Percentiles rank a stretch among this genome's conserved stretches.
Conservation (phyloP, 2,329 filamentous ascomycete genomes). For the Endoconidiophora polonica region DNA sequence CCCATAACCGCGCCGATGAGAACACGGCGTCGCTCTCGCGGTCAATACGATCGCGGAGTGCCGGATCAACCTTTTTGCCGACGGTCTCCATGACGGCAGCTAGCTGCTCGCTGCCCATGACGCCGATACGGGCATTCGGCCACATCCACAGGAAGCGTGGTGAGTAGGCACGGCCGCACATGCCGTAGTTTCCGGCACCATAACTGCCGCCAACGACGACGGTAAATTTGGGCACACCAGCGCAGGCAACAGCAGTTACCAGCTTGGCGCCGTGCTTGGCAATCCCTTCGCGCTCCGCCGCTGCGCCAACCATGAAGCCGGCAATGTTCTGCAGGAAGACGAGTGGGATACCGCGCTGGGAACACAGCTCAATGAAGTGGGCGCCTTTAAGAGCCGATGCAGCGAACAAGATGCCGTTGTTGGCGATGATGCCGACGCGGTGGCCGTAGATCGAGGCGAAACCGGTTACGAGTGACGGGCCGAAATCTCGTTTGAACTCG, state of each 20-base stretch:
- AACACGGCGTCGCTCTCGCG: slow-evolving; percentile 77
- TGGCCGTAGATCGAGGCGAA: slow-evolving; percentile 85
- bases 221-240: slow-evolving; percentile 90
- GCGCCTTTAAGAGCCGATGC: slow-evolving; percentile 82
- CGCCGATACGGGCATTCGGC: slow-evolving; percentile 89
- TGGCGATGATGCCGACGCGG: slow-evolving; percentile 81
- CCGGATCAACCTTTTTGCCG: slow-evolving; percentile 56
- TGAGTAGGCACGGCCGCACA: slow-evolving; percentile 91
- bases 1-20: slow-evolving; percentile 78
- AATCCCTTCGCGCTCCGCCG: slow-evolving; percentile 86
- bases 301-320: slow-evolving; percentile 93
- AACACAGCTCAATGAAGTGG: slow-evolving; percentile 91
- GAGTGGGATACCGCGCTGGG: slow-evolving; percentile 74
- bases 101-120: slow-evolving; percentile 92
- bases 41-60: slow-evolving; percentile 71
- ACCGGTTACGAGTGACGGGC: slow-evolving; percentile 75
- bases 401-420: slow-evolving; percentile 90
- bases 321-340: slow-evolving; percentile 94
- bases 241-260: slow-evolving; percentile 85
- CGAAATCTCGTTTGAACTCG: slow-evolving; percentile 90
- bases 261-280: slow-evolving; percentile 97
- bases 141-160: slow-evolving; percentile 90
- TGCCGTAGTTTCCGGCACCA: slow-evolving; percentile 93
- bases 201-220: slow-evolving; percentile 89
- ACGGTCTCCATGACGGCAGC: slow-evolving; percentile 90